Evolutionary conservation across 176 grass and related monocot species (phyloP).

Genomic region (Eleusine indica): DNA sequence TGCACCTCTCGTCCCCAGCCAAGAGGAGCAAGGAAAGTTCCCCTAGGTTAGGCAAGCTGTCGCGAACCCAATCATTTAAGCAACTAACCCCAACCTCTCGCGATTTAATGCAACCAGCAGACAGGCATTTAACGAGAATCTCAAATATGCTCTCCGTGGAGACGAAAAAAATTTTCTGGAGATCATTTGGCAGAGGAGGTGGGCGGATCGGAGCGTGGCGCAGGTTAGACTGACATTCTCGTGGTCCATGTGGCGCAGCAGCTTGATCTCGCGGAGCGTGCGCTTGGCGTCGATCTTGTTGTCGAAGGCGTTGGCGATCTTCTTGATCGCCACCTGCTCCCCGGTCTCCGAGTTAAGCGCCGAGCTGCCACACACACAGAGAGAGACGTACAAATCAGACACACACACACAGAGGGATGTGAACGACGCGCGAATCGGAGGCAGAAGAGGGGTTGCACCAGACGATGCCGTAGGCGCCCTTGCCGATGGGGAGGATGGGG

Average conservation of each 20-base stretch:
- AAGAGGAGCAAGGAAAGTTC: conserved; percentile 26
- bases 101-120: conserved; percentile 44
- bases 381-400: background rate
- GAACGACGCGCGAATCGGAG: background rate
- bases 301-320: conserved; percentile 99
- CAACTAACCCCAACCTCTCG: conserved; percentile 28
- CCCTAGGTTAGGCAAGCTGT: conserved; percentile 23
- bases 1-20: background rate
- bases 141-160: background rate
- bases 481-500: conserved; percentile 95
- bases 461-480: conserved; percentile 99
- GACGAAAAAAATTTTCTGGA: background rate
- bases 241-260: conserved; percentile 98
- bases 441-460: conserved; percentile 42
- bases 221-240: conserved; percentile 72
- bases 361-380: conserved; percentile 49
- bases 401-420: background rate
- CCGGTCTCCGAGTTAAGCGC: conserved; percentile 90
- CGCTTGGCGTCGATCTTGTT: conserved; percentile 99
- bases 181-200: background rate
- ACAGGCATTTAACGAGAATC: conserved; percentile 29
- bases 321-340: conserved; percentile 99
- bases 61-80: conserved; percentile 39
- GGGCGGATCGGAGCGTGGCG: background rate
- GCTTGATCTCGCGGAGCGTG: conserved; percentile 96